Evolutionary conservation across 2,329 filamentous ascomycete species (phyloP).

Genomic region (Claviceps quebecensis): DNA sequence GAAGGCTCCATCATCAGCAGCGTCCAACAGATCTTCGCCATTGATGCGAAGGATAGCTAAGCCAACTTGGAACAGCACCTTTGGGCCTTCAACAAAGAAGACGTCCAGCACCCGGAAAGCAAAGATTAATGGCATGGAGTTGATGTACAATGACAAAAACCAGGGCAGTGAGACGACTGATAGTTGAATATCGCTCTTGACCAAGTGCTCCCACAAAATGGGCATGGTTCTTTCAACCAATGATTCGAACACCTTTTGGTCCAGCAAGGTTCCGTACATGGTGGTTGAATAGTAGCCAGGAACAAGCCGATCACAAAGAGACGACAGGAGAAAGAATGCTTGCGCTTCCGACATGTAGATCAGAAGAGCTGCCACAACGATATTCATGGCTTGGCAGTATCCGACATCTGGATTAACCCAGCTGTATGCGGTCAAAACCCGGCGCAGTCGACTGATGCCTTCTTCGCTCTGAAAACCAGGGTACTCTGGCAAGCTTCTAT

Average conservation of each 20-base stretch:
- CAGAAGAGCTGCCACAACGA: constrained; percentile 90
- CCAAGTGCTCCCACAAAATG: constrained; percentile 94
- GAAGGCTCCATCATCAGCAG: constrained; percentile 87
- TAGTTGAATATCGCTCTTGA: constrained; percentile 89
- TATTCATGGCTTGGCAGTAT: constrained; percentile 99
- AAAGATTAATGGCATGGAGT: constrained; percentile 97
- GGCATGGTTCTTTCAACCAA: constrained; percentile 99
- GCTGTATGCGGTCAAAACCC: constrained; percentile 92
- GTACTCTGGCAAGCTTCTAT: constrained; percentile 91
- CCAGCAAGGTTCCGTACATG: constrained; percentile 95
- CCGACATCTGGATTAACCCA: constrained; percentile 94
- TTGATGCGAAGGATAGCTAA: constrained; percentile 95
- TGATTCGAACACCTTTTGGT: constrained; percentile 95
- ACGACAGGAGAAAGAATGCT: constrained; percentile 85
- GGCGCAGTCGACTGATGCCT: constrained; percentile 75
- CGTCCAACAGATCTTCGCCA: constrained; percentile 86
- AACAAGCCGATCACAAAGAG: constrained; percentile 81
- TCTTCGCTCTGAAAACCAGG: constrained; percentile 94
- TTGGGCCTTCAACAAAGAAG: constrained; percentile 95
- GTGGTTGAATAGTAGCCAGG: constrained; percentile 97
- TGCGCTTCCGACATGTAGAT: constrained; percentile 98
- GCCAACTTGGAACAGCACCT: constrained; percentile 93
- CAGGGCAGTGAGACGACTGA: constrained; percentile 95
- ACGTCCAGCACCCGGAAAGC: constrained; percentile 93
- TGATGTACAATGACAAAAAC: constrained; percentile 97